Evolutionary conservation across 2,329 filamentous ascomycete species (phyloP), one percentile per base, ranked within the genome.

Genomic region (Aspergillus fructus): DNA sequence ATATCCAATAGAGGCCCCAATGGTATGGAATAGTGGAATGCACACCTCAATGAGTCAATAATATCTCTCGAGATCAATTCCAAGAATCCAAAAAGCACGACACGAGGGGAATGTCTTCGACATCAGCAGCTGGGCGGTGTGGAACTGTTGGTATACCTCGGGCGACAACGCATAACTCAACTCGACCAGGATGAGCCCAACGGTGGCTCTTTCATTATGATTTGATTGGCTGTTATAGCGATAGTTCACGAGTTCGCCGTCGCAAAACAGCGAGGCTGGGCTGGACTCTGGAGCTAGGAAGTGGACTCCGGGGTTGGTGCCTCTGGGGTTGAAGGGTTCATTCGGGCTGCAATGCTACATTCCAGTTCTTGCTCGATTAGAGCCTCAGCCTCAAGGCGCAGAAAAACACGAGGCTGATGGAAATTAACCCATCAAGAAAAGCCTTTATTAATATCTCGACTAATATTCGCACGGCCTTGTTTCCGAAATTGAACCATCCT

Each of bases 1-100:
- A 48, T 11, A 50, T 21, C 13, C 27, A 53, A 53, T 53, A 48
- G 51, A 48, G 43, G 33, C 42, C 42, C 42, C 42, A 53, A 53
- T 41, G 34, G 51, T 53, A 34, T 33, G 41, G 8, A 41, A 47
- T 53, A 41, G 43, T 53, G 30, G 33, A 47, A 53, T 53, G 30
- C 43, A 21, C 21, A 39, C 34, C 34, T 27, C 48, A 37, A 37
- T 13, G 6, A 15, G 15, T 33, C 17, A 53, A 47, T 53, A 33
- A 9, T 53, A 48, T 37, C 42, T 33, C 13, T 8, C 43, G 12
- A 6, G 2, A 3, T 19, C 30, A 41, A 40, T 48, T 53, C 21
- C n/a, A 46, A 15, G 30, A 21, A 19, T 30, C 34, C 39, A n/a
- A 34, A 34, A 40, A 47, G 41, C 30, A 39, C 4, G n/a, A 17